These are phyloP conservation scores for Lachnellula cervina DNA, from an alignment of 2,329 filamentous ascomycete genomes.

Conservation along the genomic window DNA sequence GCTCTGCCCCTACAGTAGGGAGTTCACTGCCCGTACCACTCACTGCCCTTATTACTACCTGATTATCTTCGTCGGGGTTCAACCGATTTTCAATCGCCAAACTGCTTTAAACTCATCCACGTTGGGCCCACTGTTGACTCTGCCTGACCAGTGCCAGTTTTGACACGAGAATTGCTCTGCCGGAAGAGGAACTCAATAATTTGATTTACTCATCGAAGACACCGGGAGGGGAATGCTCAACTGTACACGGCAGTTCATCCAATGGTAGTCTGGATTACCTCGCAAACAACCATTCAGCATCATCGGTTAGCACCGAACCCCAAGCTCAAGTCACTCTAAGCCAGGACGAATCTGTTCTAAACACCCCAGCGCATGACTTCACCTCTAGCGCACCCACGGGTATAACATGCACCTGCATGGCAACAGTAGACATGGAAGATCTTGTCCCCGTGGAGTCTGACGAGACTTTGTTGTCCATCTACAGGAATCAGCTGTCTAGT, in stretches of 20 bases:
- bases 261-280: slow-evolving; percentile 7
- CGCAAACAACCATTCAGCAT: slow-evolving; percentile 13
- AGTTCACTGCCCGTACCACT: not conserved
- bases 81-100: not conserved
- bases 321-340: not conserved
- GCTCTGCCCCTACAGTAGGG: not conserved
- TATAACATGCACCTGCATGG: slow-evolving; percentile 44
- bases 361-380: slow-evolving; percentile 18
- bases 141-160: not conserved
- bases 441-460: slow-evolving; percentile 40
- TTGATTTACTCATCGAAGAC: slow-evolving; percentile 39
- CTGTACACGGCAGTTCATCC: slow-evolving; percentile 1
- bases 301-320: slow-evolving; percentile 23
- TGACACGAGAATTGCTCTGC: not conserved
- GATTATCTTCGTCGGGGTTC: slow-evolving; percentile 2
- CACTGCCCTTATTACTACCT: slow-evolving; percentile 1
- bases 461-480: slow-evolving; percentile 42
- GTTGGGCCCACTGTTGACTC: not conserved
- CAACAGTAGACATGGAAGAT: slow-evolving; percentile 36
- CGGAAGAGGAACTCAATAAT: slow-evolving; percentile 27
- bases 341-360: not conserved
- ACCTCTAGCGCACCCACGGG: slow-evolving; percentile 43
- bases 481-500: slow-evolving; percentile 39
- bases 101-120: slow-evolving; percentile 3
- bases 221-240: slow-evolving; percentile 36